A percentile compares a stretch with the other conserved stretches of the same genome.
phyloP scores from a whole-genome alignment of 2,329 filamentous ascomycete species.

The Pseudogymnoascus sp. region DNA sequence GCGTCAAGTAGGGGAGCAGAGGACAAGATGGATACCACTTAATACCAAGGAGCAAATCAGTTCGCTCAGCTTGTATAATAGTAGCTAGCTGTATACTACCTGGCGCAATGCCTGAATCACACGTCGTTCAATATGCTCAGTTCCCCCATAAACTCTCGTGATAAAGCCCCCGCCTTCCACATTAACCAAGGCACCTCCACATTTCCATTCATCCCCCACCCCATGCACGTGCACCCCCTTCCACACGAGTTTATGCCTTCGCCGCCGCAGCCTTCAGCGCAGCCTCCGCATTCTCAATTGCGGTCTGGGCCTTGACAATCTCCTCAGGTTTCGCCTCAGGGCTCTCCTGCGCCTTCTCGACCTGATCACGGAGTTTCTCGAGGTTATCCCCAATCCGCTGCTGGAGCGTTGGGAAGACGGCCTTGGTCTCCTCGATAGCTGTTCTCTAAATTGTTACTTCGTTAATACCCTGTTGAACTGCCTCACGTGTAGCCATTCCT shows the following conservation, averaged over 20 bases:
- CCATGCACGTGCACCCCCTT: not conserved
- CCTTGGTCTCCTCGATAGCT: conserved; percentile 80
- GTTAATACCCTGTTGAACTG: not conserved
- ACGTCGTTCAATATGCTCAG: conserved; percentile 9
- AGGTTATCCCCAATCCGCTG: conserved; percentile 66
- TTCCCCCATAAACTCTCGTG: not conserved
- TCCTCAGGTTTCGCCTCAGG: conserved; percentile 43
- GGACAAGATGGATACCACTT: conserved; percentile 14
- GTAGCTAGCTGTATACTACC: conserved; percentile 25
- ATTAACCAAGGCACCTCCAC: not conserved
- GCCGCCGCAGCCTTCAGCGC: conserved; percentile 39
- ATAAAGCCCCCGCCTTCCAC: not conserved
- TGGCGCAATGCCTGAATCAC: conserved; percentile 22
- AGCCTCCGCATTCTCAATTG: conserved; percentile 40
- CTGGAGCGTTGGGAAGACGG: conserved; percentile 67
- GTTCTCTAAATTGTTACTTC: conserved; percentile 17
- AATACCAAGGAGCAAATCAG: conserved; percentile 17
- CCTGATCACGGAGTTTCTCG: conserved; percentile 64
- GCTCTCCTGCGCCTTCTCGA: conserved; percentile 55
- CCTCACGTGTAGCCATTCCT: not conserved
- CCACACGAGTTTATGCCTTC: conserved; percentile 27
- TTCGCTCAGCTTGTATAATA: conserved; percentile 14
- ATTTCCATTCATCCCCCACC: not conserved
- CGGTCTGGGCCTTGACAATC: conserved; percentile 45
- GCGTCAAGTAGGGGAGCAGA: conserved; percentile 24